These are phyloP conservation scores for Trichoderma sp. DNA, from an alignment of 2,329 filamentous ascomycete genomes.

Conservation along the genomic window DNA sequence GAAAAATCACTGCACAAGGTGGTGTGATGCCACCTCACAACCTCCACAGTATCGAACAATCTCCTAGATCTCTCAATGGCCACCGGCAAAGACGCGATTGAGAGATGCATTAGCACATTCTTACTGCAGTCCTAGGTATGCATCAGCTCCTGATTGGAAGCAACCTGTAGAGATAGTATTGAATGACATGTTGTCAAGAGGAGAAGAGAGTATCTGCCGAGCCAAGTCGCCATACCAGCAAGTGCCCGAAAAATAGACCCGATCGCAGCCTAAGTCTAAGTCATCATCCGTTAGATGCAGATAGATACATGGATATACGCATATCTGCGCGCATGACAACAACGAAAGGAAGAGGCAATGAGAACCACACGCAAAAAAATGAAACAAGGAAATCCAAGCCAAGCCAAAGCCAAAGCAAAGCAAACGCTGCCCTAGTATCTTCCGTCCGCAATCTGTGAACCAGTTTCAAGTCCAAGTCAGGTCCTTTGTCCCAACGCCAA, in stretches of 20 bases:
- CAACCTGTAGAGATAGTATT: background rate
- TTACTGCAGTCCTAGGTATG: background rate
- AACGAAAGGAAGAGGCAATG: background rate
- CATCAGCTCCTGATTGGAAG: background rate
- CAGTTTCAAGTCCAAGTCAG: background rate
- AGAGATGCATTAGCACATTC: background rate
- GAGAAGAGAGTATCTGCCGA: background rate
- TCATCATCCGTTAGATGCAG: constrained; percentile 12
- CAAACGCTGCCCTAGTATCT: constrained; percentile 13
- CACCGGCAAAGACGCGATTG: background rate
- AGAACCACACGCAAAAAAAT: background rate
- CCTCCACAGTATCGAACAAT: constrained; percentile 1
- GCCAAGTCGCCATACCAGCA: background rate
- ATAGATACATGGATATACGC: background rate
- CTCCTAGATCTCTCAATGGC: background rate
- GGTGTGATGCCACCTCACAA: constrained; percentile 8
- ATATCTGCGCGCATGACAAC: constrained; percentile 1
- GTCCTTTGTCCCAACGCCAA: constrained; percentile 17
- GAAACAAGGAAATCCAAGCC: background rate
- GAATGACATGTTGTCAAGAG: background rate
- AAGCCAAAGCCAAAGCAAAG: background rate
- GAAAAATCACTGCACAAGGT: background rate
- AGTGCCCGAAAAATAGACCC: background rate
- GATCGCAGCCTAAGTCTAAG: background rate
- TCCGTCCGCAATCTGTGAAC: constrained; percentile 18